Base-by-base conservation (phyloP, 228 moss, liverwort and hornwort genomes). In the Sphagnum magellanicum region DNA sequence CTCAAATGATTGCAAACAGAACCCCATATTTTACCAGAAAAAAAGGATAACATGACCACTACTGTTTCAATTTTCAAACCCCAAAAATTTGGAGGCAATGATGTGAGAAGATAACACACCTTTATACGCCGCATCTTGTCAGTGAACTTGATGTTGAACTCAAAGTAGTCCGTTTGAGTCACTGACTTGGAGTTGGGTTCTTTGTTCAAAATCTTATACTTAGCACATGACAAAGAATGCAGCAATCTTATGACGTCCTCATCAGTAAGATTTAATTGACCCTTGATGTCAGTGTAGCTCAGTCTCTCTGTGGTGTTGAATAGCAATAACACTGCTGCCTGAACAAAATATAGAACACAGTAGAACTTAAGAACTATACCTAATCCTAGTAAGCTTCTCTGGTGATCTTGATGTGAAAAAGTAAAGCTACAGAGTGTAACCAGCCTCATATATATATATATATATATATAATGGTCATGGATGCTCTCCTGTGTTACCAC, bases 91-190 rank as follows among this genome's bases (percentile, higher is more conserved):
- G 63, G 49, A 48, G 70, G 0, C 52, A 13, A 4, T 14, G 1
- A 63, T 50, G 59, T 4, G 52, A 49, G 9, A 57, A 65, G 5
- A 4, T 16, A 16, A 16, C 9, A 49, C 52, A 97, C 97, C 93
- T 97, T 97, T 60, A 97, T 97, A 13, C 97, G 93, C 79, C 97
- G 86, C 97, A 97, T 97, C 72, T 97, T 97, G 88, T 97, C 97
- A 5, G 97, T 97, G 60, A 97, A 97, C 72, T 91, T 97, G 46
- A 88, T 83, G 71, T 97, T 97, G 64, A 93, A 97, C 74, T 93
- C 97, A 48, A 97, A 97, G 64, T 4, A 81, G 71, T 97, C 97
- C 68, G 49, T 87, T 65, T 85, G 79, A 9, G 83, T 79, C 52
- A 97, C 91, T 0, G 71, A 73, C 72, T 90, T 93, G 5, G 83